phyloP scores from a whole-genome alignment of 108 stramenopile genomes.

The Discostella stelligeroides region DNA sequence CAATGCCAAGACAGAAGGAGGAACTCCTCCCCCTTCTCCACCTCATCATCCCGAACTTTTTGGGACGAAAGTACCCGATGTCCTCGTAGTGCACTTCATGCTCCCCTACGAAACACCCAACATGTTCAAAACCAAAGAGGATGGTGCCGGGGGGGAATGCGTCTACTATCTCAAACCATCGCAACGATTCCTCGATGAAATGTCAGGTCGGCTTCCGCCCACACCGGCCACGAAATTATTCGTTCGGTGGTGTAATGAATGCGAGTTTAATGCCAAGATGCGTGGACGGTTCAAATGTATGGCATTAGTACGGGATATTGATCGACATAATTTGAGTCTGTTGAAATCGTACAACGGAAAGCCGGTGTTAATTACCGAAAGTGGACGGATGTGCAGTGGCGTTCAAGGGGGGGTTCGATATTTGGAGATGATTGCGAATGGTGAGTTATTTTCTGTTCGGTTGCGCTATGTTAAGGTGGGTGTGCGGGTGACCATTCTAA shows the following conservation, averaged over 20 bases:
- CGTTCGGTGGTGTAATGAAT: slow-evolving; percentile 51
- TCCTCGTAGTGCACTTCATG: slow-evolving; percentile 54
- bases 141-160: slow-evolving; percentile 53
- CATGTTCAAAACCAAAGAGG: slow-evolving; percentile 53
- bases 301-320: slow-evolving; percentile 53
- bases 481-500: neutral
- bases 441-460: too few relatives aligned
- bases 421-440: slow-evolving; percentile 59
- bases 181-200: slow-evolving; percentile 48
- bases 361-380: slow-evolving; percentile 72
- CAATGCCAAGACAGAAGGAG: slow-evolving; percentile 6
- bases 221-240: slow-evolving; percentile 61
- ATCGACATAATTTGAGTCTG: slow-evolving; percentile 53
- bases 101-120: slow-evolving; percentile 57
- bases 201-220: slow-evolving; percentile 30
- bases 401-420: slow-evolving; percentile 47
- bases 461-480: too few relatives aligned
- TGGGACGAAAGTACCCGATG: slow-evolving; percentile 46
- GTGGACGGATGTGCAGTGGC: slow-evolving; percentile 42
- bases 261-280: slow-evolving; percentile 45
- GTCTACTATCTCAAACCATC: slow-evolving; percentile 56
- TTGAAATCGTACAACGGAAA: slow-evolving; percentile 66
- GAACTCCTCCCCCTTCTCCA: neutral
- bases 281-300: slow-evolving; percentile 63
- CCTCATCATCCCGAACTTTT: slow-evolving; percentile 32